These are phyloP conservation scores for Medicago arabica DNA, from an alignment of 306 rosid species.

Conservation along the genomic window DNA sequence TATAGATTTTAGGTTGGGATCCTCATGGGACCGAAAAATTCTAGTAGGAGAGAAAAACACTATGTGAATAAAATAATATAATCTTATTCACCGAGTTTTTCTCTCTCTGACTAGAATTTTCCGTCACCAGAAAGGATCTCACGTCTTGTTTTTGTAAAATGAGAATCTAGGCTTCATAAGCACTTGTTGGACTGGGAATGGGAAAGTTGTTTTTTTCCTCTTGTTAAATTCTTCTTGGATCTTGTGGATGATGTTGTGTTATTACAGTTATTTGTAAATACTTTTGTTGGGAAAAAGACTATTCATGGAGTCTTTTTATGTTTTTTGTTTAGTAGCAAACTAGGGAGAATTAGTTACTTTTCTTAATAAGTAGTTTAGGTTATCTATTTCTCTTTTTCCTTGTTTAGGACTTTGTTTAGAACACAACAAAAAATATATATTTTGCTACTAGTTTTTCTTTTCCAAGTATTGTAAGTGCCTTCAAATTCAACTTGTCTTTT, in stretches of 20 bases:
- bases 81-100: neutral
- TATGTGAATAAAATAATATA: neutral
- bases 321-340: conserved; percentile 51
- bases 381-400: conserved; percentile 36
- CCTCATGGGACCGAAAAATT: neutral
- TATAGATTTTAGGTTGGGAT: neutral
- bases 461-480: neutral
- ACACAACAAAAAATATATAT: conserved; percentile 13
- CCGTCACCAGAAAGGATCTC: neutral
- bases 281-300: conserved; percentile 50
- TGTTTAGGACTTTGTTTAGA: conserved; percentile 31
- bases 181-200: conserved; percentile 44
- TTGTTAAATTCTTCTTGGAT: conserved; percentile 54
- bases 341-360: conserved; percentile 44
- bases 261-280: conserved; percentile 64
- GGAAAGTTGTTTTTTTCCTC: conserved; percentile 47
- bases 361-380: conserved; percentile 50
- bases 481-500: neutral
- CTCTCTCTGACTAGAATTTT: neutral
- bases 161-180: conserved; percentile 48
- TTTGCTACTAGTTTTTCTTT: conserved; percentile 20
- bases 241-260: conserved; percentile 64
- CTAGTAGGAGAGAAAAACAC: neutral
- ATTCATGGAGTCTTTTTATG: conserved; percentile 40
- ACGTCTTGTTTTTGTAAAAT: conserved; percentile 39